Percentiles rank a stretch among this genome's conserved stretches.
These are phyloP conservation scores for Bremia lactucae DNA, from an alignment of 352 stramenopile genomes.

Conservation along the genomic window DNA sequence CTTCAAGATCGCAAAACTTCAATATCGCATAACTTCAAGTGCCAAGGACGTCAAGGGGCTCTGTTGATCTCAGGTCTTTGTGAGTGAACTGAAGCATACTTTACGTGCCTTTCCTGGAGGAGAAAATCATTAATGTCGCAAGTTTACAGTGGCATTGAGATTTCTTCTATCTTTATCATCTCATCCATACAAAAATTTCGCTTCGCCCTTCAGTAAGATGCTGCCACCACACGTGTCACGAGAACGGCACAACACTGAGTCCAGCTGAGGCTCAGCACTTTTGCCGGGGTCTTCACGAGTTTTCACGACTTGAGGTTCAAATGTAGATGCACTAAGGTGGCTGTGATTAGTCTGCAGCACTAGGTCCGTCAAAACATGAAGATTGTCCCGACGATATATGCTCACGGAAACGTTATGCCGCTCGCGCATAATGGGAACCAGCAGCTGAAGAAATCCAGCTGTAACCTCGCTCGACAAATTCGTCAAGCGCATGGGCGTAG, in stretches of 20 bases:
- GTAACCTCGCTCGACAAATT: constrained; percentile 42
- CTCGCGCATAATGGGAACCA: constrained; percentile 61
- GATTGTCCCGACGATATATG: constrained; percentile 44
- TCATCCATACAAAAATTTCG: constrained; percentile 43
- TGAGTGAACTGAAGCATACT: no score
- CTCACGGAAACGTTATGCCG: constrained; percentile 49
- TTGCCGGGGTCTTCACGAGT: constrained; percentile 5
- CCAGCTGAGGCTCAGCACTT: constrained; percentile 8
- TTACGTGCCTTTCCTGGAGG: no score
- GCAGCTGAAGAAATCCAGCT: constrained; percentile 49
- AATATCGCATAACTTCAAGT: no score
- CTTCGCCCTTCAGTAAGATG: constrained; percentile 34
- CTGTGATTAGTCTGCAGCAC: constrained; percentile 43
- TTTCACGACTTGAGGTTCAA: constrained; percentile 3
- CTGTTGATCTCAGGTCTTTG: no score
- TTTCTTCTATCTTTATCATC: no score
- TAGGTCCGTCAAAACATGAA: constrained; percentile 50
- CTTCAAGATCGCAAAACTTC: no score
- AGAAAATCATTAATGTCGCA: no score
- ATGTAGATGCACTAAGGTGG: constrained; percentile 18
- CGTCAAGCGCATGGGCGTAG: constrained; percentile 29
- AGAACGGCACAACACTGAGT: constrained; percentile 5
- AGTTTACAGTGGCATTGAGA: no score
- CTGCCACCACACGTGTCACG: constrained; percentile 16
- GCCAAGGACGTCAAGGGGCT: no score